Conservation (phyloP, 1,139 yeast genomes). For the Geotrichum bryndzae region DNA sequence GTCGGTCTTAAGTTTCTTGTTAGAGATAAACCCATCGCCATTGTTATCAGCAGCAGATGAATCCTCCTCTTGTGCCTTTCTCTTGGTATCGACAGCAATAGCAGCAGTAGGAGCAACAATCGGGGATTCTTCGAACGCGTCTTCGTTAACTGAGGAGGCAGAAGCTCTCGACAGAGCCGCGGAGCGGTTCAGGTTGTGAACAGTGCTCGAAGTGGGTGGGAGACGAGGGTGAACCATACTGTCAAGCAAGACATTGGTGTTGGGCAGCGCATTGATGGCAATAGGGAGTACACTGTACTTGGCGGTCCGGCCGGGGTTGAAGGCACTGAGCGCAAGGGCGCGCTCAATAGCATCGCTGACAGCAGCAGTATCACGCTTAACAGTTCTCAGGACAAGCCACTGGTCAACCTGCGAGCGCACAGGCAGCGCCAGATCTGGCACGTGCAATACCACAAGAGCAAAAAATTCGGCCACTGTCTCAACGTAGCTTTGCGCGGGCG, state of each 20-base stretch:
- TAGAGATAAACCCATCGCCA: not conserved
- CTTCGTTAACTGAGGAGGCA: not conserved
- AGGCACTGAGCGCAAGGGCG: conserved; percentile 37
- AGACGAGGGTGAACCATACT: conserved; percentile 70
- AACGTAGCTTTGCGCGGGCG: conserved; percentile 40
- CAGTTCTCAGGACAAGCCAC: conserved; percentile 47
- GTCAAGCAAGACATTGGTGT: conserved; percentile 43
- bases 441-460: conserved; percentile 43
- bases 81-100: not conserved
- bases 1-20: not conserved
- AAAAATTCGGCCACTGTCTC: conserved; percentile 46
- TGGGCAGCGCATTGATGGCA: conserved; percentile 42
- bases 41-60: not conserved
- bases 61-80: not conserved
- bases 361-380: conserved; percentile 25
- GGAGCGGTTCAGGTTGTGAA: conserved; percentile 10
- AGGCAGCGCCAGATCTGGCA: conserved; percentile 51
- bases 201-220: conserved; percentile 44
- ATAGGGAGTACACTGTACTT: conserved; percentile 64
- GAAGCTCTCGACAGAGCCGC: conserved; percentile 1
- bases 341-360: conserved; percentile 33
- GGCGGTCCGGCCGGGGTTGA: conserved; percentile 60
- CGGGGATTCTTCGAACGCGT: not conserved
- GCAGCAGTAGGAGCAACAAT: not conserved
- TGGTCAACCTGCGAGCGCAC: conserved; percentile 58